Conservation (phyloP, 169 alveolate species). For the Cryptosporidium ryanae region DNA sequence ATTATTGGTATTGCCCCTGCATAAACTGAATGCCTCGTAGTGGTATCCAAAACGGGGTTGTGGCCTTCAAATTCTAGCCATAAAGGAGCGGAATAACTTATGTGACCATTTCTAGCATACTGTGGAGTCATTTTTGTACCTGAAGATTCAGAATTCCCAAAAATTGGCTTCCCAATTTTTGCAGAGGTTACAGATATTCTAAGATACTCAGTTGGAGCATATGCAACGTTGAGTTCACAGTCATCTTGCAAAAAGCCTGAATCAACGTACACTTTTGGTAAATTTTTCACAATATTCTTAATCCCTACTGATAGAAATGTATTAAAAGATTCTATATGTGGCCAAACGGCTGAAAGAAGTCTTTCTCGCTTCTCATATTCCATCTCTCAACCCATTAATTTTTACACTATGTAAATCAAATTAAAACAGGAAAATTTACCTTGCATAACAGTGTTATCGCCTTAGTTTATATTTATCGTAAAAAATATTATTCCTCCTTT, state of each 20-base stretch:
- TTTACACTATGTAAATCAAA: neutral
- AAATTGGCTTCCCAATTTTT: constrained; percentile 69
- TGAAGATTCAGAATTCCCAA: constrained; percentile 72
- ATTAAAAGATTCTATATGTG: constrained; percentile 71
- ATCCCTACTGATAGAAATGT: constrained; percentile 38
- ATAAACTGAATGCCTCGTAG: constrained; percentile 80
- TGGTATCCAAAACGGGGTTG: constrained; percentile 84
- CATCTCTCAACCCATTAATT: constrained; percentile 22
- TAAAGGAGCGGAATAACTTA: constrained; percentile 92
- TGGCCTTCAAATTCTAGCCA: constrained; percentile 86
- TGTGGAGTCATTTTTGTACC: constrained; percentile 87
- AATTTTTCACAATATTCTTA: constrained; percentile 53
- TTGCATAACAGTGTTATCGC: neutral
- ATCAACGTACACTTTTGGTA: constrained; percentile 54
- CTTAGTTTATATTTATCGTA: no score
- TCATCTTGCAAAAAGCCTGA: constrained; percentile 65
- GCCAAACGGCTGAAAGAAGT: constrained; percentile 71
- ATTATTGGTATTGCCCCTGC: constrained; percentile 97
- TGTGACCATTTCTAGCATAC: constrained; percentile 91
- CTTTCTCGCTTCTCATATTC: constrained; percentile 67
- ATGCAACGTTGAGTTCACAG: constrained; percentile 58
- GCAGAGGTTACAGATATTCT: constrained; percentile 47
- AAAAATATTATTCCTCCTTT: neutral
- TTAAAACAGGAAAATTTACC: neutral
- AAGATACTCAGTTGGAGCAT: constrained; percentile 54